Conservation (phyloP, 345 rosid species). For the Euclidium syriacum region DNA sequence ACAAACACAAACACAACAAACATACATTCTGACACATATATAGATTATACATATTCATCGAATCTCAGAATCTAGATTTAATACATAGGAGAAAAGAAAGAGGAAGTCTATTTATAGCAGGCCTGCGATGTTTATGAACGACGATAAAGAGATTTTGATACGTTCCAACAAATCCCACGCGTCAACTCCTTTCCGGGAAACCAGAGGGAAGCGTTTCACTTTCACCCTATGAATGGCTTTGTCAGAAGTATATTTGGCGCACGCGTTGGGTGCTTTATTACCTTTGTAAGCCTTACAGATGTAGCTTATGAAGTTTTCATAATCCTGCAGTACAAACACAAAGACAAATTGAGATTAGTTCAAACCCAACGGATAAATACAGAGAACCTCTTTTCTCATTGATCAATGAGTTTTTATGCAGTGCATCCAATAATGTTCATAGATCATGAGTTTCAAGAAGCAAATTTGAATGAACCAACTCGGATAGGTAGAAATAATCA, state of each 20-base stretch:
- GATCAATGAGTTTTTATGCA: not conserved
- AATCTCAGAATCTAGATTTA: not conserved
- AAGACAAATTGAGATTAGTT: not conserved
- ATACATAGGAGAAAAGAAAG: not conserved
- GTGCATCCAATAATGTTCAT: not conserved
- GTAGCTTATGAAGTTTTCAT: constrained; percentile 68
- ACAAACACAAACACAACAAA: constrained; percentile 8
- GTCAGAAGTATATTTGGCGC: constrained; percentile 34
- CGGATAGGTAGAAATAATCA: not conserved
- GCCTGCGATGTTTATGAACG: constrained; percentile 6
- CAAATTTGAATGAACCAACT: not conserved
- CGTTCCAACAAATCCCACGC: constrained; percentile 12
- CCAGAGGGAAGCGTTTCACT: constrained; percentile 27
- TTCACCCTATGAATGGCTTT: constrained; percentile 11
- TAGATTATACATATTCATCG: not conserved
- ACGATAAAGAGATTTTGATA: not conserved
- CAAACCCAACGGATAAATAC: not conserved
- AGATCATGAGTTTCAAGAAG: not conserved
- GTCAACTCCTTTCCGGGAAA: constrained; percentile 36
- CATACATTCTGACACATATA: not conserved
- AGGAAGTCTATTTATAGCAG: not conserved
- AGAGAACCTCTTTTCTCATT: not conserved
- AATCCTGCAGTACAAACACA: constrained; percentile 43
- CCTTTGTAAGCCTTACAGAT: constrained; percentile 76
- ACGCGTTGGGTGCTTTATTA: constrained; percentile 40